Base-by-base conservation (phyloP, 768 basidiomycete genomes). In the Floccularia luteovirens region DNA sequence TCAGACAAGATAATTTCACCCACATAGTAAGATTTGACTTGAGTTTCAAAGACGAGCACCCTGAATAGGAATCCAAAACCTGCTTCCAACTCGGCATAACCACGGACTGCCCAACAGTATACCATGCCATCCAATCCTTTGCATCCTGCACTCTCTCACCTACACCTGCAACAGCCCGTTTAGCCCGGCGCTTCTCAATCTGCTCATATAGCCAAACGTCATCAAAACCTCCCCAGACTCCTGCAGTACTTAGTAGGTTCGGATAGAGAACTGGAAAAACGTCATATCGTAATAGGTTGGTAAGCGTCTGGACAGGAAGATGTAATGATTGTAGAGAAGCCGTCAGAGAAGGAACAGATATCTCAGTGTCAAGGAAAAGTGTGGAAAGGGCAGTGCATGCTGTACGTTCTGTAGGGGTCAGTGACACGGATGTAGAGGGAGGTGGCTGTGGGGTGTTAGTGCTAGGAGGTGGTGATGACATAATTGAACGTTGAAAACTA, bases 141-240 rank as follows among this genome's bases (percentile, higher is more conserved):
- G n/a, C n/a, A n/a, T n/a, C n/a, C n/a, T n/a, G n/a, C n/a, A n/a
- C n/a, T n/a, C n/a, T n/a, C n/a, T n/a, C n/a, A n/a, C n/a, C n/a
- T n/a, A n/a, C n/a, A n/a, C n/a, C n/a, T n/a, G n/a, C n/a, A n/a
- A n/a, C n/a, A n/a, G n/a, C n/a, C n/a, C n/a, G n/a, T n/a, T n/a
- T n/a, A n/a, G n/a, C n/a, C n/a, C n/a, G n/a, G n/a, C n/a, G n/a
- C 7, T 7, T 19, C 16, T 34, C 32, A 17, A 34, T 34, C 32
- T 7, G n/a, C 32, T 12, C 7, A 34, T 6, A 34, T 6, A 34
- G 32, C 32, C 32, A 34, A 12, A 14, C 32, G 7, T 34, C 32
- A 34, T 34, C 32, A 17, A 34, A 34, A 7, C 32, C 32, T 7
- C n/a, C 32, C 32, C 32, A 34, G n/a, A 14, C 32, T 19, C 32